Conservation (phyloP, 441 rosid species). For the Bocquillonia castaneifolia region DNA sequence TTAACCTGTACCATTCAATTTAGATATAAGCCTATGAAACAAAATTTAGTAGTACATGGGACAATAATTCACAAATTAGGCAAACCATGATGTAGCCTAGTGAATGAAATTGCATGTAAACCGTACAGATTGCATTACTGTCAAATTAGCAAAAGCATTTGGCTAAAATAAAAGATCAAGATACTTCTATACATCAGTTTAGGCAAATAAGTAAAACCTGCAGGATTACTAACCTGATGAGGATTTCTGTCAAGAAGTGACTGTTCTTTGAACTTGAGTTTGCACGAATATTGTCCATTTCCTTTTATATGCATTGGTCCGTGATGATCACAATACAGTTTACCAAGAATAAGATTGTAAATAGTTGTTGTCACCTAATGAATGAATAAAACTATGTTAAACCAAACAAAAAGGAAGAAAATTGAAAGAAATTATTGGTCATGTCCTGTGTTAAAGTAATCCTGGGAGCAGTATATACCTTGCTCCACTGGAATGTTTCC, state of each 20-base stretch:
- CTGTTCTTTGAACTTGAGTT: slow-evolving; percentile 83
- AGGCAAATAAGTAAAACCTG: background rate
- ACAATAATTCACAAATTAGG: slow-evolving; percentile 5
- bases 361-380: slow-evolving; percentile 82
- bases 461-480: slow-evolving; percentile 41
- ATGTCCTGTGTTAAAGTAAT: slow-evolving; percentile 3
- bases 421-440: background rate
- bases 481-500: slow-evolving; percentile 90
- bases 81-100: background rate
- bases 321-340: slow-evolving; percentile 87
- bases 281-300: slow-evolving; percentile 71
- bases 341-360: slow-evolving; percentile 90
- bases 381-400: slow-evolving; percentile 19
- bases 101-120: background rate
- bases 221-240: slow-evolving; percentile 54
- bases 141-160: slow-evolving; percentile 1
- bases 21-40: background rate
- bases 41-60: background rate
- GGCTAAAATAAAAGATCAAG: background rate
- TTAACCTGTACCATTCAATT: slow-evolving; percentile 60
- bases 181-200: background rate
- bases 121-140: background rate
- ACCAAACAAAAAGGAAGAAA: slow-evolving; percentile 18
- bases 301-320: slow-evolving; percentile 80
- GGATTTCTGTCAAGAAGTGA: slow-evolving; percentile 88